Evolutionary conservation across 192 early-diverging fungal species (phyloP).

Genomic region (Coemansia sp.): DNA sequence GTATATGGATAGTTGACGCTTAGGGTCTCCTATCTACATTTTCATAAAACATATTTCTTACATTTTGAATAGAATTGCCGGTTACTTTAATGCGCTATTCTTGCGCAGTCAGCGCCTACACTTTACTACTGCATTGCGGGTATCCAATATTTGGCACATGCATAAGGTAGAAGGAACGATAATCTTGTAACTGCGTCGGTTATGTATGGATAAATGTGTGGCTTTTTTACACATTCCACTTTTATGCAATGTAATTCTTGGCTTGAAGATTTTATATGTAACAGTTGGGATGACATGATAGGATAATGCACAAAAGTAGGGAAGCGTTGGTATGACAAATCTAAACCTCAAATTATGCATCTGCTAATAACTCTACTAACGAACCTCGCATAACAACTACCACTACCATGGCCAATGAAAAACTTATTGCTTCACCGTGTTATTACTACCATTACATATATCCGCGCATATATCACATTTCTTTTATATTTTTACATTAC

Average conservation of each 20-base stretch:
- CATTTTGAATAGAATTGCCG: not conserved
- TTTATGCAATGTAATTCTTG: not conserved
- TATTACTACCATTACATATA: not conserved
- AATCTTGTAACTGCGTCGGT: not conserved
- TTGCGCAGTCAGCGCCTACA: not conserved
- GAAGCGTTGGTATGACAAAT: not conserved
- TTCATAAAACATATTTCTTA: not conserved
- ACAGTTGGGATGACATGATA: not conserved
- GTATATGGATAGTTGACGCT: not conserved
- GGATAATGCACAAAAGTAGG: not conserved
- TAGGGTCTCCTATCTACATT: not conserved
- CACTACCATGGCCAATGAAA: not conserved
- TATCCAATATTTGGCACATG: not conserved
- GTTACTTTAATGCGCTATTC: not conserved
- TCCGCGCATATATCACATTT: not conserved
- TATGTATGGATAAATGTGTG: not conserved
- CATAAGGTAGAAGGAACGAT: not conserved
- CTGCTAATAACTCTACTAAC: not conserved
- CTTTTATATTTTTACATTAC: not conserved
- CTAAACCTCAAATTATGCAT: not conserved
- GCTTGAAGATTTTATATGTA: not conserved
- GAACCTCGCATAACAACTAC: not conserved
- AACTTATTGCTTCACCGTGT: conserved; percentile 3
- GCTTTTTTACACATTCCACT: not conserved
- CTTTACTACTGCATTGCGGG: not conserved